Evolutionary conservation across 1,284 basidiomycete species (phyloP).

Genomic region (Pholiota adiposa): DNA sequence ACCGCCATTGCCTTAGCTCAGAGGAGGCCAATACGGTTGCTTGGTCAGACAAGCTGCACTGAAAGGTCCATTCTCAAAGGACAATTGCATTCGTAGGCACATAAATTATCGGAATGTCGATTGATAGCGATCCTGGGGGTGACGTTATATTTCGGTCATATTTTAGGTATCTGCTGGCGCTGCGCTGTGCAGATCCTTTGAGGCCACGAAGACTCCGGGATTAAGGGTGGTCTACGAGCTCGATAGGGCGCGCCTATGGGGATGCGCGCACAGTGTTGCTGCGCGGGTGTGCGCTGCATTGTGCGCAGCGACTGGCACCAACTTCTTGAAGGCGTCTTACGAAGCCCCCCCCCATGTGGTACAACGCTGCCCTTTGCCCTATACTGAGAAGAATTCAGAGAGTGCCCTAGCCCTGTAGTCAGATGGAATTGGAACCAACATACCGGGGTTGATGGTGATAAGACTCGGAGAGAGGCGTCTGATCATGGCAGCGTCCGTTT

Average conservation of each 20-base stretch:
- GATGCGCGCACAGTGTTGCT: not conserved
- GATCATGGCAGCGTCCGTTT: slow-evolving; percentile 14
- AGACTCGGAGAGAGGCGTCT: not conserved
- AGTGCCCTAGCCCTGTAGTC: not conserved
- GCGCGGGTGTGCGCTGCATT: not conserved
- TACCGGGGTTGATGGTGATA: not conserved
- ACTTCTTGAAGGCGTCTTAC: not conserved
- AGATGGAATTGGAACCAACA: not conserved
- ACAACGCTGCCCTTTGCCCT: not conserved
- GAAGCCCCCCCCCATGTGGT: not conserved
- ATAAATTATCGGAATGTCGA: not conserved
- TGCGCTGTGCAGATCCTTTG: not conserved
- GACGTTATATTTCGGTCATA: not conserved
- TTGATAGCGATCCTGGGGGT: not conserved
- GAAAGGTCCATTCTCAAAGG: not conserved
- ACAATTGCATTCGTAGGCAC: not conserved
- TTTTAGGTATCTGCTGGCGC: not conserved
- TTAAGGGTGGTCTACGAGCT: not conserved
- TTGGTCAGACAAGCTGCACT: not conserved
- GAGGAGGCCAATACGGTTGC: not conserved
- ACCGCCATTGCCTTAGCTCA: not conserved
- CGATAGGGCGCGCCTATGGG: not conserved
- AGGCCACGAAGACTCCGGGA: no score
- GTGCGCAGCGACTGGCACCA: not conserved
- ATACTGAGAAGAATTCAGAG: not conserved